Conservation (phyloP, 176 grass and related monocot genomes). For the Triticum dicoccoides region DNA sequence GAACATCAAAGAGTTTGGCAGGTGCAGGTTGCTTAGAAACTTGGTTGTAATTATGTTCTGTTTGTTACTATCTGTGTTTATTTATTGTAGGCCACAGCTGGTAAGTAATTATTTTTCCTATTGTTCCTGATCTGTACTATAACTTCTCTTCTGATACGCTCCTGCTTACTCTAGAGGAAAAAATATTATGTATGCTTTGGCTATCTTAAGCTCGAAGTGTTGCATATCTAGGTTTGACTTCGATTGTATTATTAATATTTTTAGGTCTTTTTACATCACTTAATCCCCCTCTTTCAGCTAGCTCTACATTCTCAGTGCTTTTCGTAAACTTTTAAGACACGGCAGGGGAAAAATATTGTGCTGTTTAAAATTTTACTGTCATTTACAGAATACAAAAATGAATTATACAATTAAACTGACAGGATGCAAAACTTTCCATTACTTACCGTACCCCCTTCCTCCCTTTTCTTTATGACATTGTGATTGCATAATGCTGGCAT, state of each 20-base stretch:
- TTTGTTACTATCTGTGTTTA: not conserved
- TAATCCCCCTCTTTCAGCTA: not conserved
- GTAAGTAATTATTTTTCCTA: not conserved
- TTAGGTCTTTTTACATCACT: not conserved
- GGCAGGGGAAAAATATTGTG: not conserved
- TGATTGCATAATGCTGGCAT: slow-evolving; percentile 3
- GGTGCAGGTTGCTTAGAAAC: not conserved
- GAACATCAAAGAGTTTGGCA: not conserved
- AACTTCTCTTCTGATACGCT: not conserved
- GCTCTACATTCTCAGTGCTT: not conserved
- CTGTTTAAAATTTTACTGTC: slow-evolving; percentile 11
- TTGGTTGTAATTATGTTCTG: not conserved
- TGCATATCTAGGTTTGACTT: not conserved
- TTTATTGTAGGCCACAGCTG: not conserved
- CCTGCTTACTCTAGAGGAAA: not conserved
- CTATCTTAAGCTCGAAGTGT: not conserved
- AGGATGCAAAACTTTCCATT: not conserved
- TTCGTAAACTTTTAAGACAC: not conserved
- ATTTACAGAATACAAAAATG: not conserved
- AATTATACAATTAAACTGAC: not conserved
- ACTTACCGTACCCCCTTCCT: not conserved
- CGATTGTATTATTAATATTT: not conserved
- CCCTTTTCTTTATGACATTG: not conserved
- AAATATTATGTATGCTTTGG: not conserved
- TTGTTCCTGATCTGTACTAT: not conserved